A percentile compares a stretch with the other conserved stretches of the same genome.
These are phyloP conservation scores for Rhodocollybia butyracea DNA, from an alignment of 768 basidiomycete species.

Conservation along the genomic window DNA sequence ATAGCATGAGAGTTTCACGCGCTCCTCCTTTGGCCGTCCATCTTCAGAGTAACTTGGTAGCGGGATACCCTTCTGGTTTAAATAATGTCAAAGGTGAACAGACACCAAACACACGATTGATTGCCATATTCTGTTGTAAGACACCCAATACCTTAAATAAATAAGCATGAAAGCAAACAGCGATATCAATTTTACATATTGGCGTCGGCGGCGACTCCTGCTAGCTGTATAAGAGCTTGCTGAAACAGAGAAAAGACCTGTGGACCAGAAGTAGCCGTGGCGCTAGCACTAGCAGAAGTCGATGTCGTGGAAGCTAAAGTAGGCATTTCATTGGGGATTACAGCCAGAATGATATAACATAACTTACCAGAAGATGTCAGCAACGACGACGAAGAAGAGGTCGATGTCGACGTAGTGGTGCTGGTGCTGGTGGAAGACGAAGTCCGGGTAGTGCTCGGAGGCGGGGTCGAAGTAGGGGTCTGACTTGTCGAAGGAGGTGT, in stretches of 20 bases:
- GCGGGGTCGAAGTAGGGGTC: neutral
- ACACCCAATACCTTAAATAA: no score
- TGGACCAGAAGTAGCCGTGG: neutral
- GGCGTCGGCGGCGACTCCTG: neutral
- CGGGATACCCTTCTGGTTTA: no score
- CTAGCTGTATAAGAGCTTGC: neutral
- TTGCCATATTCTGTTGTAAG: no score
- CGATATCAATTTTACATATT: neutral
- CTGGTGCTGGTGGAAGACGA: conserved; percentile 2
- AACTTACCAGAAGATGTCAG: conserved; percentile 3
- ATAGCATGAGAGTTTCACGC: no score
- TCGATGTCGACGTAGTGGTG: conserved; percentile 2
- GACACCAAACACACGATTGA: no score
- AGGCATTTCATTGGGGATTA: neutral
- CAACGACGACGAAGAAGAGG: neutral
- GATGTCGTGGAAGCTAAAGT: neutral
- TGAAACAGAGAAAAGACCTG: neutral
- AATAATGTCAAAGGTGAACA: no score
- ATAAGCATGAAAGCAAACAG: no score
- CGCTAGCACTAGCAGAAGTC: neutral
- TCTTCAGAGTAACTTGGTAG: no score
- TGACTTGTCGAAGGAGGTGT: conserved; percentile 1
- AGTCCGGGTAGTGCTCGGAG: conserved; percentile 9
- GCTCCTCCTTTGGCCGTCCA: no score
- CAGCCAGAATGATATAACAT: neutral